Evolutionary conservation across 2,329 filamentous ascomycete genomes (phyloP).

Genomic region (Aspergillus aculeatus): DNA sequence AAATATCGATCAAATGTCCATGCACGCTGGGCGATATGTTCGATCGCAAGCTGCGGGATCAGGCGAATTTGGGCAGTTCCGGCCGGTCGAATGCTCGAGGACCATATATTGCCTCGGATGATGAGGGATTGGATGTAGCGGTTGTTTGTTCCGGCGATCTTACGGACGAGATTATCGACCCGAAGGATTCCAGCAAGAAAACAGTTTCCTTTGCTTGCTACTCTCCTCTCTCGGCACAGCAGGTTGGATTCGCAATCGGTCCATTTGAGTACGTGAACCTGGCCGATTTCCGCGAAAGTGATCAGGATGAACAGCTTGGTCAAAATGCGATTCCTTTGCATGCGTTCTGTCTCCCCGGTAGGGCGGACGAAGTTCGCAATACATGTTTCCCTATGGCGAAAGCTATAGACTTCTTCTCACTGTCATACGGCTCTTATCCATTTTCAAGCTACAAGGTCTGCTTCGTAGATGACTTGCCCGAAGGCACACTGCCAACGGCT

Average conservation of each 20-base stretch:
- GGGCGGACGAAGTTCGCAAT: constrained; percentile 78
- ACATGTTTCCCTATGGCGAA: constrained; percentile 80
- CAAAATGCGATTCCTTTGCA: constrained; percentile 85
- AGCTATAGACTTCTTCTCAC: constrained; percentile 86
- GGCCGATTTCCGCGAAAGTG: constrained; percentile 81
- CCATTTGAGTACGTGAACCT: constrained; percentile 94
- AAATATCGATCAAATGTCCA: constrained; percentile 81
- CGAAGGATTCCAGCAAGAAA: constrained; percentile 76
- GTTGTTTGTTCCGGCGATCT: constrained; percentile 89
- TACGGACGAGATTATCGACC: constrained; percentile 77
- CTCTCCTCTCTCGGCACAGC: constrained; percentile 75
- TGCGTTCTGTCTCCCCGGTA: constrained; percentile 84
- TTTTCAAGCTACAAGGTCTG: constrained; percentile 90
- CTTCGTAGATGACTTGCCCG: constrained; percentile 85
- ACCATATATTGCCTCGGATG: constrained; percentile 64
- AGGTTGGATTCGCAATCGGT: constrained; percentile 89
- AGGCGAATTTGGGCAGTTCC: constrained; percentile 16
- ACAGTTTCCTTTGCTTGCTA: constrained; percentile 80
- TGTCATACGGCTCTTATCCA: constrained; percentile 85
- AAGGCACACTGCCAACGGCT: constrained; percentile 73
- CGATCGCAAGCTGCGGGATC: constrained; percentile 35
- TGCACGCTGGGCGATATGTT: constrained; percentile 78
- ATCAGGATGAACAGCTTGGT: constrained; percentile 87
- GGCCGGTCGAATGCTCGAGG: constrained; percentile 26
- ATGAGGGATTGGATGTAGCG: constrained; percentile 82